These are phyloP conservation scores for Pseudoscleropodium purum DNA, from an alignment of 225 moss, liverwort and hornwort genomes.

Conservation along the genomic window DNA sequence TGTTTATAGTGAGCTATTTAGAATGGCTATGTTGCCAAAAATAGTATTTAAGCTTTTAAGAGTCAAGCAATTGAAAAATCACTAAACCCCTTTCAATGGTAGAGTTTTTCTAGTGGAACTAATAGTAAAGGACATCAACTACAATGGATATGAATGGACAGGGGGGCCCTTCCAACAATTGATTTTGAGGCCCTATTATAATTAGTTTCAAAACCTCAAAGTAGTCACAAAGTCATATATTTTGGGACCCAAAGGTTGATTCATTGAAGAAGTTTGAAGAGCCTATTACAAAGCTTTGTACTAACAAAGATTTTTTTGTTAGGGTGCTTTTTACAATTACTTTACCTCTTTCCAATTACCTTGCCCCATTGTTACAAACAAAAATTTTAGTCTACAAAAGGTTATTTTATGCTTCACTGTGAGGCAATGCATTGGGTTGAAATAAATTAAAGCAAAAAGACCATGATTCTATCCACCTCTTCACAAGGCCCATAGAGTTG, in stretches of 20 bases:
- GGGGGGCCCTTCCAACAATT: fast-evolving
- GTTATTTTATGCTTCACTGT: no score
- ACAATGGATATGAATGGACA: background rate
- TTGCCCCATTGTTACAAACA: fast-evolving
- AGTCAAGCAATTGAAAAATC: background rate
- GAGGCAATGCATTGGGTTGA: fast-evolving
- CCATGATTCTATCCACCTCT: background rate
- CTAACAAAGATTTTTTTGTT: no score
- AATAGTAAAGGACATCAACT: background rate
- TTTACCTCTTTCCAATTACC: background rate
- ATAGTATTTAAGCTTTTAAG: no score
- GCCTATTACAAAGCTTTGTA: fast-evolving
- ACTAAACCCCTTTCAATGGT: background rate
- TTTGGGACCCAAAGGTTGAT: fast-evolving
- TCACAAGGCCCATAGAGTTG: background rate
- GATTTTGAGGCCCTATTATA: fast-evolving
- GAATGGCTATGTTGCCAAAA: no score
- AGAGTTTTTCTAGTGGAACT: fast-evolving
- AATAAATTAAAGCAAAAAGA: background rate
- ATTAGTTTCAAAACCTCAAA: fast-evolving
- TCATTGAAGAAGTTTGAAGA: background rate
- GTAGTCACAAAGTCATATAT: fast-evolving
- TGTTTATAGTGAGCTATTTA: no score
- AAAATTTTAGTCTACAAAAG: fast-evolving
- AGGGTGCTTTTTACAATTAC: background rate